These are phyloP conservation scores for Anthoceros angustus DNA, from an alignment of 225 moss, liverwort and hornwort genomes.

Conservation along the genomic window DNA sequence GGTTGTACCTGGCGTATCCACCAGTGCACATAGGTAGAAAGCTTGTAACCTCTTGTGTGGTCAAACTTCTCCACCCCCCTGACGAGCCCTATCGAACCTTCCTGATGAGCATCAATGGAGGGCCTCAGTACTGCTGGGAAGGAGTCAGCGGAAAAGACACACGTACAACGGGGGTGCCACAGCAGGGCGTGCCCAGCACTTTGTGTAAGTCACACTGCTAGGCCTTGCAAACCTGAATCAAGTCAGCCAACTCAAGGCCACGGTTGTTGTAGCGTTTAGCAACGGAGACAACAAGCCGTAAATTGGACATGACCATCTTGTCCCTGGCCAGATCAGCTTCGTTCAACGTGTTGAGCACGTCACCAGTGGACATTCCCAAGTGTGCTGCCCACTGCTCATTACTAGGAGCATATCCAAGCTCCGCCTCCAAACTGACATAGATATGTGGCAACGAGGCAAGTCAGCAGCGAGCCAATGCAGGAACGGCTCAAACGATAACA, in stretches of 20 bases:
- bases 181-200: neutral
- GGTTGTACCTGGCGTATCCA: slow-evolving; percentile 92
- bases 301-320: slow-evolving; percentile 98
- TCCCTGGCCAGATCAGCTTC: slow-evolving; percentile 94
- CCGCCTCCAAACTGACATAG: slow-evolving; percentile 44
- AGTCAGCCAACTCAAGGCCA: slow-evolving; percentile 88
- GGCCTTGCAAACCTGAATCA: slow-evolving; percentile 57
- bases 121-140: too few species aligned
- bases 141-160: neutral
- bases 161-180: neutral
- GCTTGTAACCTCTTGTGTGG: slow-evolving; percentile 64
- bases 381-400: slow-evolving; percentile 79
- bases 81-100: slow-evolving; percentile 75
- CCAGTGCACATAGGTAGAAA: slow-evolving; percentile 88
- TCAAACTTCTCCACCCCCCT: slow-evolving; percentile 89
- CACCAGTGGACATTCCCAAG: slow-evolving; percentile 41
- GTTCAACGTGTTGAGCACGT: slow-evolving; percentile 51
- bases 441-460: neutral
- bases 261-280: slow-evolving; percentile 83
- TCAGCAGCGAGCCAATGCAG: neutral
- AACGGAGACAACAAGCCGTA: slow-evolving; percentile 91
- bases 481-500: neutral
- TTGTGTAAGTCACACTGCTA: neutral
- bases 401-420: slow-evolving; percentile 58
- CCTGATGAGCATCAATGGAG: slow-evolving; percentile 23